These are phyloP conservation scores for Udeniomyces megalosporus DNA, from an alignment of 768 basidiomycete species.

Conservation along the genomic window DNA sequence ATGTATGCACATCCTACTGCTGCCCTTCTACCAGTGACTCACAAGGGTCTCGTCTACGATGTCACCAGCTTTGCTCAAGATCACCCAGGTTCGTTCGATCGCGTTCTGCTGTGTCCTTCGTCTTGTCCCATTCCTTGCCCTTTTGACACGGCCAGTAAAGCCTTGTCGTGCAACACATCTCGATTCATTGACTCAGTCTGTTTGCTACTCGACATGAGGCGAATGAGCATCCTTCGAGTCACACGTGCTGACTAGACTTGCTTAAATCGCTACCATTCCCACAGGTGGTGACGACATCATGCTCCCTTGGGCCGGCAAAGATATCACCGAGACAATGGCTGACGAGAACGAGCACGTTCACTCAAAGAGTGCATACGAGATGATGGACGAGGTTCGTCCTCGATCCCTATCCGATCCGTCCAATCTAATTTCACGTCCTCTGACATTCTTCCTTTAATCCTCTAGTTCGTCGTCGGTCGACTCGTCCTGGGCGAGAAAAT, in stretches of 20 bases:
- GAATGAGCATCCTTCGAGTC: not conserved
- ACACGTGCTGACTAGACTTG: conserved; percentile 34
- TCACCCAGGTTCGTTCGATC: conserved; percentile 1
- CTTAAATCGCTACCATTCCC: conserved; percentile 74
- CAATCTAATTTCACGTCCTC: not conserved
- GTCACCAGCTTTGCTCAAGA: conserved; percentile 37
- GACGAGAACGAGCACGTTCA: conserved; percentile 70
- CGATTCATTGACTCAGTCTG: not conserved
- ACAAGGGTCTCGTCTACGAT: conserved; percentile 73
- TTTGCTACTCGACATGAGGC: too few species aligned
- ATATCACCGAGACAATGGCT: conserved; percentile 65
- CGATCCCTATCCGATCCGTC: too few species aligned
- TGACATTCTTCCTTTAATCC: not conserved
- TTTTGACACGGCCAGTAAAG: not conserved
- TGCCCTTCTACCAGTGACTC: conserved; percentile 41
- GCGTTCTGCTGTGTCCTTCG: not conserved
- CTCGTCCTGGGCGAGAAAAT: conserved; percentile 57
- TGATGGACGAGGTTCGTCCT: conserved; percentile 51
- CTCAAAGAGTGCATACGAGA: conserved; percentile 75
- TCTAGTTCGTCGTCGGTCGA: conserved; percentile 54
- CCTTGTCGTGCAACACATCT: too few species aligned
- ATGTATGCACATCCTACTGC: too few species aligned
- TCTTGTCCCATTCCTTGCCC: not conserved
- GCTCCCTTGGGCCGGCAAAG: conserved; percentile 63
- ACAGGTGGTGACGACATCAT: conserved; percentile 91